phyloP scores from a whole-genome alignment of 2,329 filamentous ascomycete species.

The Ophiognomonia clavigignenti-juglandacearum region DNA sequence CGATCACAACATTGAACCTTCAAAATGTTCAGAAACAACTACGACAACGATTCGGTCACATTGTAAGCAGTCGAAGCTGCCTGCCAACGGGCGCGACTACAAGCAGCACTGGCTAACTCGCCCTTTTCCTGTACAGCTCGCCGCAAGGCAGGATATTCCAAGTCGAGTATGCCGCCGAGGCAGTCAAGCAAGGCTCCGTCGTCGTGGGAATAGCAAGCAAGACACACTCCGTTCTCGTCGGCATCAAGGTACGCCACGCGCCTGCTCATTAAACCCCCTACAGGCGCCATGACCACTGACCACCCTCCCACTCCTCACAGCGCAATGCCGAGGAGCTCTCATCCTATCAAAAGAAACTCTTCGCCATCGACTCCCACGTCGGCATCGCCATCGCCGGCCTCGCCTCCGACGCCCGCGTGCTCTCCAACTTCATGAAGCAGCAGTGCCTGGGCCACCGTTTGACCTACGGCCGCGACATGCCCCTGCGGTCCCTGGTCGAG shows the following conservation, averaged over 20 bases:
- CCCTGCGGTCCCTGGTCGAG: conserved; percentile 80
- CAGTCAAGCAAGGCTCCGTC: conserved; percentile 97
- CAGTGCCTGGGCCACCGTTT: conserved; percentile 94
- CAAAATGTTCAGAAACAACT: conserved; percentile 99
- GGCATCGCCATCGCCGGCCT: conserved; percentile 95
- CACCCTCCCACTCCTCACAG: conserved; percentile 39
- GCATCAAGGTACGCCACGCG: conserved; percentile 71
- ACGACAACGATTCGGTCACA: conserved; percentile 99
- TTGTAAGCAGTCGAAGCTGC: conserved; percentile 62
- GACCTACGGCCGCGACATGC: conserved; percentile 91
- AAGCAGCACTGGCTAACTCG: conserved; percentile 24
- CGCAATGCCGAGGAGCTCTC: conserved; percentile 98
- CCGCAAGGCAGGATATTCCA: conserved; percentile 99
- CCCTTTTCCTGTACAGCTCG: conserved; percentile 57
- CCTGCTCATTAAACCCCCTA: not conserved
- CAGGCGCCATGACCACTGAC: conserved; percentile 9
- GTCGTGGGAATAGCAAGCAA: conserved; percentile 97
- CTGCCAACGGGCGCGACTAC: conserved; percentile 17
- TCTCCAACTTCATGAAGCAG: conserved; percentile 99
- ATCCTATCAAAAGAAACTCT: conserved; percentile 99
- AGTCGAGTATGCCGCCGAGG: conserved; percentile 97
- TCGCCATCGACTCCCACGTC: conserved; percentile 91
- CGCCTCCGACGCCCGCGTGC: conserved; percentile 94
- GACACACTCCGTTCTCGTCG: conserved; percentile 92
- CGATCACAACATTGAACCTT: conserved; percentile 14